A percentile compares a stretch with the other conserved stretches of the same genome.
These are phyloP conservation scores for Sarocladiaceae sp. DNA, from an alignment of 2,329 filamentous ascomycete species.

Conservation along the genomic window DNA sequence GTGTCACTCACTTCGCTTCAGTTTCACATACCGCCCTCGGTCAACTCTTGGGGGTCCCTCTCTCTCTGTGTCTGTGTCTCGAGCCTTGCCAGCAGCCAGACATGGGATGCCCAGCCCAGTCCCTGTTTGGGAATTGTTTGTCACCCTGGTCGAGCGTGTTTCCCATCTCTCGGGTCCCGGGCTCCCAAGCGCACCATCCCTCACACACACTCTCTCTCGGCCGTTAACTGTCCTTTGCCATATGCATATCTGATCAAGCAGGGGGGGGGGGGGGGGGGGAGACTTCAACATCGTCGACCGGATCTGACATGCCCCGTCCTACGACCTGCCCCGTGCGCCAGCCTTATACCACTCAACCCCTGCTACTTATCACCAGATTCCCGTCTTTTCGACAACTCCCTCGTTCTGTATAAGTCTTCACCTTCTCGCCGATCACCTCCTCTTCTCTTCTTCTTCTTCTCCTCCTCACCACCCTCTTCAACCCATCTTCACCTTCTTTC, in stretches of 20 bases:
- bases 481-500: constrained; percentile 5
- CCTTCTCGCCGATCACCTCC: constrained; percentile 8
- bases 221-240: too few relatives aligned
- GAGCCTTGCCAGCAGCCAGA: too few relatives aligned
- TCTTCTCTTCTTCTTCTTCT: constrained; percentile 9
- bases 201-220: too few relatives aligned
- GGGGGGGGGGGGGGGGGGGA: neutral
- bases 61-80: too few relatives aligned
- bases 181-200: too few relatives aligned
- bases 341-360: neutral
- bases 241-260: too few relatives aligned
- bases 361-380: neutral
- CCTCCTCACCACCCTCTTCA: constrained; percentile 4
- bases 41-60: neutral
- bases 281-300: constrained; percentile 4
- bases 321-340: neutral
- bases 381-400: constrained; percentile 10
- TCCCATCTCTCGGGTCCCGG: too few relatives aligned
- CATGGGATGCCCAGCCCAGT: too few relatives aligned
- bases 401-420: constrained; percentile 11
- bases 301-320: constrained; percentile 2
- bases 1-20: too few relatives aligned
- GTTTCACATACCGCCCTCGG: constrained; percentile 5
- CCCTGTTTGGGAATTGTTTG: too few relatives aligned
- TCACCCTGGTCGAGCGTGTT: too few relatives aligned